Evolutionary conservation across 2,329 filamentous ascomycete species (phyloP).

Genomic region (Aspergillus candidus): DNA sequence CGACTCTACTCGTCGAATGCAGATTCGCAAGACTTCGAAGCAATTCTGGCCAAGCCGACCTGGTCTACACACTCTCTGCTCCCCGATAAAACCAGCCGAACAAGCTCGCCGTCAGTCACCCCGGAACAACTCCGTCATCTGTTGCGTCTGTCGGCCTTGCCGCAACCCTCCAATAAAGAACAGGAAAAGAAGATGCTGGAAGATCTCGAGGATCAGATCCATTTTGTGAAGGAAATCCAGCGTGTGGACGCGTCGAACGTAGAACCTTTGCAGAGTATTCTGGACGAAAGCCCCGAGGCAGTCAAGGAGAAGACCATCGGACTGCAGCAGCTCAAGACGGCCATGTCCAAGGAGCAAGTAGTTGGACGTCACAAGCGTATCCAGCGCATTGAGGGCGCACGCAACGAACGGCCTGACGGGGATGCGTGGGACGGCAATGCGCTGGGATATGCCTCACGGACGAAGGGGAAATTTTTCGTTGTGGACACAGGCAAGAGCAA

Average conservation of each 20-base stretch:
- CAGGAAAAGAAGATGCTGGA: constrained; percentile 67
- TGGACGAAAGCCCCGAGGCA: constrained; percentile 57
- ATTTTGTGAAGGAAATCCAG: constrained; percentile 85
- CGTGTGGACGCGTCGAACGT: constrained; percentile 67
- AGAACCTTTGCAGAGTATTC: constrained; percentile 68
- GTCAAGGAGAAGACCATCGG: constrained; percentile 36
- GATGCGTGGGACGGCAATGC: constrained; percentile 64
- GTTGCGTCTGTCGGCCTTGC: constrained; percentile 81
- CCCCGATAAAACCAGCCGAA: constrained; percentile 37
- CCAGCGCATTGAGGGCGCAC: constrained; percentile 29
- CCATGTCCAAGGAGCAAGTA: constrained; percentile 35
- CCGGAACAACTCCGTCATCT: constrained; percentile 71
- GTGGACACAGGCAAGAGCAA: constrained; percentile 48
- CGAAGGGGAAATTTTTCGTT: constrained; percentile 67
- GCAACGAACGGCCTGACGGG: constrained; percentile 33
- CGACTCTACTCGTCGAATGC: constrained; percentile 23
- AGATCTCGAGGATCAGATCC: constrained; percentile 73
- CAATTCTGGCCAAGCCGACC: constrained; percentile 61
- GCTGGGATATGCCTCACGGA: constrained; percentile 59
- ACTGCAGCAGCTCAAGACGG: constrained; percentile 30
- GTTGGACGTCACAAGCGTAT: constrained; percentile 44
- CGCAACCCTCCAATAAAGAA: constrained; percentile 55
- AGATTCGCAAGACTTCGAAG: constrained; percentile 25
- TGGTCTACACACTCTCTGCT: constrained; percentile 81
- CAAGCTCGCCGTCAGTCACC: constrained; percentile 45